phyloP scores from a whole-genome alignment of 208 protist species.

The Leishmania aethiopica region DNA sequence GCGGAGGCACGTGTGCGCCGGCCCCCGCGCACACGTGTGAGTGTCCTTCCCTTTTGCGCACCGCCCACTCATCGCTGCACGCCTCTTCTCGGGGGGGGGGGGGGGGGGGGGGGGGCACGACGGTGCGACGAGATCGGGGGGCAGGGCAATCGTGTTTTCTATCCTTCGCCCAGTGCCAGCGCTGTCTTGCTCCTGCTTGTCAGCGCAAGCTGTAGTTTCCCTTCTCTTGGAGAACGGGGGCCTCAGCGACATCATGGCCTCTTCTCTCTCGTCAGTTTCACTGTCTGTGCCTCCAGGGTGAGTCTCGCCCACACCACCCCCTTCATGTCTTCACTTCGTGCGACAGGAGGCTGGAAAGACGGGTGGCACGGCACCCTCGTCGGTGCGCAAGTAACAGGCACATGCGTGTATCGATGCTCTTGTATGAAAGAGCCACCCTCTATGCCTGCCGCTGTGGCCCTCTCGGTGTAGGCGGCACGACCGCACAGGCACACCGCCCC shows the following conservation, averaged over 20 bases:
- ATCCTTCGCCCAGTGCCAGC: neutral
- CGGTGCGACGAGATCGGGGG: neutral
- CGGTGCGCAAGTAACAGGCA: neutral
- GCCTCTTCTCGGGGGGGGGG: neutral
- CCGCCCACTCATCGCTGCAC: neutral
- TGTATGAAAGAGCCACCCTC: neutral
- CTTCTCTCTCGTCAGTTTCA: neutral
- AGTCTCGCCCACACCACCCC: neutral
- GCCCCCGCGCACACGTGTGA: neutral
- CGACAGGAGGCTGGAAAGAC: neutral
- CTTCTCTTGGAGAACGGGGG: neutral
- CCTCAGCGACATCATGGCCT: neutral
- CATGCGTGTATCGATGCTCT: neutral
- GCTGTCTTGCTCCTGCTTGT: neutral
- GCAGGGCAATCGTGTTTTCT: neutral
- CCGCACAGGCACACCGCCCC: neutral
- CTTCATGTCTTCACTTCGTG: neutral
- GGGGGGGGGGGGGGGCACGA: too few relatives aligned
- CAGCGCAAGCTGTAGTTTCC: neutral
- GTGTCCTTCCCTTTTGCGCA: neutral
- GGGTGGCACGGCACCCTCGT: neutral
- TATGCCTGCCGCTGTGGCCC: neutral
- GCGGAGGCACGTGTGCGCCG: too few relatives aligned
- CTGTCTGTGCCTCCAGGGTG: neutral
- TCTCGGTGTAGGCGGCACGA: neutral